Evolutionary conservation across 2,329 filamentous ascomycete species (phyloP).

Genomic region (Moelleriella libera): DNA sequence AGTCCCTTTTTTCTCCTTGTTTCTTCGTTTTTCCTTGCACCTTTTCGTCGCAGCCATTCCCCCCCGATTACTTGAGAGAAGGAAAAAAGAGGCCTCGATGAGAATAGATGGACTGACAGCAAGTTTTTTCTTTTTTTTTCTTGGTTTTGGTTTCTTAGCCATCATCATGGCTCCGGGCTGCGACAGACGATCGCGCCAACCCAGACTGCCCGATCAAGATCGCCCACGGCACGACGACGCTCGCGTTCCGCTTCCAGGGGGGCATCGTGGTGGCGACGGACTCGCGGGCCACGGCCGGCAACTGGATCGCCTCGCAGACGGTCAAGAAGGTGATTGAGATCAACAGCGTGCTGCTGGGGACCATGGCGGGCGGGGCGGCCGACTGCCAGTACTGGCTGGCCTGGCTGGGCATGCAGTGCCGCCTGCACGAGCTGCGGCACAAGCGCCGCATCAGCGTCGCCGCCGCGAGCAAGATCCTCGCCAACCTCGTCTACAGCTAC

Average conservation of each 20-base stretch:
- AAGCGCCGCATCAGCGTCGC: constrained; percentile 98
- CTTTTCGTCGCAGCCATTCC: not conserved
- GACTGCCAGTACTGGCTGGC: constrained; percentile 99
- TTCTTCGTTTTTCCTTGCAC: not conserved
- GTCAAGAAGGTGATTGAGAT: constrained; percentile 99
- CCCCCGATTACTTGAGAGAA: too few species aligned
- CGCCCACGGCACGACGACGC: constrained; percentile 93
- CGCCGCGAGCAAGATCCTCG: constrained; percentile 93
- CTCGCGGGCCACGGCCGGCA: constrained; percentile 89
- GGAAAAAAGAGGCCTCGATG: too few species aligned
- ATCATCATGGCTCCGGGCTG: constrained; percentile 86
- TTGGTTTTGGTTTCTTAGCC: constrained; percentile 50
- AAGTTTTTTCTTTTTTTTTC: not conserved
- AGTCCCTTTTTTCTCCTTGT: not conserved
- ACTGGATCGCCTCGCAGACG: constrained; percentile 99
- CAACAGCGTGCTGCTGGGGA: constrained; percentile 85
- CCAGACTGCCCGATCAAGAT: constrained; percentile 98
- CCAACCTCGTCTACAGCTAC: constrained; percentile 96
- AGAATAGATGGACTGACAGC: not conserved
- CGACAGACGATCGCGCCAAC: constrained; percentile 95
- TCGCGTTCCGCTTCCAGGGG: constrained; percentile 95
- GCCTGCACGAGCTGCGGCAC: constrained; percentile 96
- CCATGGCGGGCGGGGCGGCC: constrained; percentile 96
- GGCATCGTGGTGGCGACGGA: constrained; percentile 98
- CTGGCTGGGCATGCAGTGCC: constrained; percentile 97